Evolutionary conservation across 2,329 filamentous ascomycete genomes (phyloP), one percentile per base, ranked within the genome.

Genomic region (Cladosporium oxysporum): DNA sequence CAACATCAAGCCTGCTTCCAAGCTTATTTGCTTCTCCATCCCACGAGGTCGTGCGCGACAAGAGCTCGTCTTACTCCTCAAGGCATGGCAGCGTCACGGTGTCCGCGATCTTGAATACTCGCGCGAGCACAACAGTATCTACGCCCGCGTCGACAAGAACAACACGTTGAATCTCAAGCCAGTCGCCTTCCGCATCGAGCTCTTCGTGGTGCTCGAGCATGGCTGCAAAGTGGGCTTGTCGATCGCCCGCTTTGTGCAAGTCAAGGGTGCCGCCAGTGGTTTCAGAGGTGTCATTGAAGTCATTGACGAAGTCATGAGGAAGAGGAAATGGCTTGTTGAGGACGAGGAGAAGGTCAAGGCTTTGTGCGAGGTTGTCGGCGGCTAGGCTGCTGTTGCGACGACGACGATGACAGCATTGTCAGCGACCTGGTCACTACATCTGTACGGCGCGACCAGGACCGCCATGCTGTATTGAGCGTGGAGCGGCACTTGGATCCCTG

Each of bases 161-260:
- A 98, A 98, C 74, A 91, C 90, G 73, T 84, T 96, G 61, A 85
- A 90, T 69, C 86, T 97, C 75, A 95, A 93, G 75, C 90, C 92
- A 64, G 93, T 97, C n/a, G 85, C 90, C 16, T 93, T 98, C 78
- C 90, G 92, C 18, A 88, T 89, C 44, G 92, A 97, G 76, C 85
- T 97, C 68, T 96, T 96, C 81, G 92, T 90, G 1, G 90, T 96
- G 44, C 90, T 96, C 68, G 91, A 97, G 79, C 91, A 95, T 74
- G 91, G 91, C 58, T 89, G 87, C 72, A 89, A 88, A 69, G 88
- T 87, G 55, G 89, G 89, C 10, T 84, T 97, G 63, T 91, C 90
- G 76, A 88, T 97, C 69, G 88, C 91, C 33, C 90, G 92, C 41
- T 92, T 97, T 76, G 94, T 91, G 1, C 93, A 97, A 75, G 92